These are phyloP conservation scores for Primulina huaijiensis DNA, from an alignment of 257 asterid genomes.

Conservation along the genomic window DNA sequence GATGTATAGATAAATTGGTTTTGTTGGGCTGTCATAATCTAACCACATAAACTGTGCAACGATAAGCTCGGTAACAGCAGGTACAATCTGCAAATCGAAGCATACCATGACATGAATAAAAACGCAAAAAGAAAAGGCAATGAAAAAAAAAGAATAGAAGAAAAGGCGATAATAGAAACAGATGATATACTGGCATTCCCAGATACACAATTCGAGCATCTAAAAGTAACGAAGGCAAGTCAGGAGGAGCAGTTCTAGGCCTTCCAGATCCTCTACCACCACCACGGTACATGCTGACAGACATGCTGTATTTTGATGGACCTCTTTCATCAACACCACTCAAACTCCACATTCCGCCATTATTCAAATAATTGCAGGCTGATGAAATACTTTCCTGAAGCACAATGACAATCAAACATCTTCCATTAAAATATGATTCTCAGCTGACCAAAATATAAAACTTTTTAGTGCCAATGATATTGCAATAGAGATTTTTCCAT, in stretches of 20 bases:
- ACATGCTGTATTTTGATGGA: slow-evolving; percentile 68
- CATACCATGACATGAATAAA: neutral
- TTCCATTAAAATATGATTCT: slow-evolving; percentile 2
- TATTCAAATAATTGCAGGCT: slow-evolving; percentile 52
- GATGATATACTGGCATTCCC: slow-evolving; percentile 82
- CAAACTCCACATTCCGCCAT: slow-evolving; percentile 77
- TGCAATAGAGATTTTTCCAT: slow-evolving; percentile 7
- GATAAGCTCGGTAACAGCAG: slow-evolving; percentile 86
- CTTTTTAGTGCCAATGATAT: neutral
- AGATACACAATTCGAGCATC: slow-evolving; percentile 89
- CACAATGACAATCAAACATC: slow-evolving; percentile 14
- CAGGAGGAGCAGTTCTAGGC: slow-evolving; percentile 83
- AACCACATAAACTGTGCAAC: slow-evolving; percentile 88
- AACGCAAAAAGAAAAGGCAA: neutral
- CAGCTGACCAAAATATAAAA: slow-evolving; percentile 4
- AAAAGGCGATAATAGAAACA: slow-evolving; percentile 21
- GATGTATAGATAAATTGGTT: slow-evolving; percentile 87
- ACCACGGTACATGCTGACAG: slow-evolving; percentile 74
- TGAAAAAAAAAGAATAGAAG: neutral
- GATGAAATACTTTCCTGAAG: slow-evolving; percentile 80
- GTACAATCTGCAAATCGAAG: slow-evolving; percentile 61
- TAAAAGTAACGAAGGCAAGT: slow-evolving; percentile 87
- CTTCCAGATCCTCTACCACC: slow-evolving; percentile 71
- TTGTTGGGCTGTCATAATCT: slow-evolving; percentile 66
- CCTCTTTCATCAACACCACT: slow-evolving; percentile 52